Conservation (phyloP, 495 filamentous ascomycete genomes). For the Cercophora scortea region DNA sequence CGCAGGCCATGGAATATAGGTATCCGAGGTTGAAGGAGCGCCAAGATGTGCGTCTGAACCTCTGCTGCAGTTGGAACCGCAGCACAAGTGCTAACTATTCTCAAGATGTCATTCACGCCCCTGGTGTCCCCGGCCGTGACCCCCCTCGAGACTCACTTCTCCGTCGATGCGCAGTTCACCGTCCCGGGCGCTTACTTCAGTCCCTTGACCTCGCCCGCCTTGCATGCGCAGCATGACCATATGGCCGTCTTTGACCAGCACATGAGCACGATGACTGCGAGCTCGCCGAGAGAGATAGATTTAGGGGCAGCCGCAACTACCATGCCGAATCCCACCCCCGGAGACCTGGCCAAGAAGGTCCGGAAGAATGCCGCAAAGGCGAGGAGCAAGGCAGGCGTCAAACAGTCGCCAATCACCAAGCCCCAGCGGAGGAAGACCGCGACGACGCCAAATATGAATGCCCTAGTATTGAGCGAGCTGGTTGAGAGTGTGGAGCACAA, state of each 20-base stretch:
- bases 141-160: constrained; percentile 77
- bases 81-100: constrained; percentile 21
- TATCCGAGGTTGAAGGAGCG: constrained; percentile 67
- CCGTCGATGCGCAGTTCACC: constrained; percentile 67
- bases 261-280: constrained; percentile 26
- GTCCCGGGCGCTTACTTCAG: constrained; percentile 89
- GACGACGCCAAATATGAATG: constrained; percentile 47
- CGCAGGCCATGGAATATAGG: constrained; percentile 59
- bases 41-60: constrained; percentile 56
- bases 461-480: constrained; percentile 48
- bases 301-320: constrained; percentile 23
- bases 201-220: constrained; percentile 83
- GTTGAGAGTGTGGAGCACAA: constrained; percentile 24
- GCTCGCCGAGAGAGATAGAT: constrained; percentile 40
- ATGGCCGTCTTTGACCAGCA: constrained; percentile 35
- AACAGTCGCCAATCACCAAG: constrained; percentile 82
- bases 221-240: constrained; percentile 67
- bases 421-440: constrained; percentile 58
- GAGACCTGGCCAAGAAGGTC: constrained; percentile 38
- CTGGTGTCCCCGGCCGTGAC: constrained; percentile 93
- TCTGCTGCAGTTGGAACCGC: constrained; percentile 3
- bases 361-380: constrained; percentile 38
- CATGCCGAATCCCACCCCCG: constrained; percentile 25
- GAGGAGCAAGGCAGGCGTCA: constrained; percentile 43
- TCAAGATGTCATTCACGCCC: constrained; percentile 81